phyloP scores from a whole-genome alignment of 2,329 filamentous ascomycete species.

The Diaporthe sp. region DNA sequence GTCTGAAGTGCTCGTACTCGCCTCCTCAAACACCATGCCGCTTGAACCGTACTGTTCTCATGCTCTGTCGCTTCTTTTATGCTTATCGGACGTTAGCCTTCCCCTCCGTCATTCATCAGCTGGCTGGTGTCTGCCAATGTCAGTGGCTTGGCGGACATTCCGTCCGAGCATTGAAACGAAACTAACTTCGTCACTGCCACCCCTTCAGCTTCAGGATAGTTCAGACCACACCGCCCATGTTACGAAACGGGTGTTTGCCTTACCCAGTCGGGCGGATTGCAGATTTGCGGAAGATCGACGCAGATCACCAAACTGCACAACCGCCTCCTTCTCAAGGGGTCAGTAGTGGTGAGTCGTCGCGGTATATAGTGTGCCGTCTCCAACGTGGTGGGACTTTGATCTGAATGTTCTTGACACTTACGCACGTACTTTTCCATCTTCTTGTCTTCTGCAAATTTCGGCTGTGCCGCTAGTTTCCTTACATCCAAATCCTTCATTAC shows the following conservation, averaged over 20 bases:
- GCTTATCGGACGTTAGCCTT: constrained; percentile 28
- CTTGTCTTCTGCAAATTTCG: constrained; percentile 7
- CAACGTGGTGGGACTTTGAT: neutral
- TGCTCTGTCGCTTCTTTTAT: neutral
- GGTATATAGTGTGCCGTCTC: neutral
- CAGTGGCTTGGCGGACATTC: constrained; percentile 32
- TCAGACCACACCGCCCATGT: constrained; percentile 31
- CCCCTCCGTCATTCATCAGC: constrained; percentile 23
- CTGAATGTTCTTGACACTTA: neutral
- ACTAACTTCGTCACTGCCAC: constrained; percentile 28
- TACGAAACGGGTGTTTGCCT: constrained; percentile 24
- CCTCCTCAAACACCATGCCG: constrained; percentile 20
- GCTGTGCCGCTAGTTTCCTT: constrained; percentile 21
- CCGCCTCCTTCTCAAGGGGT: neutral
- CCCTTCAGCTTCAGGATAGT: constrained; percentile 30
- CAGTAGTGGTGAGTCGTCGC: neutral
- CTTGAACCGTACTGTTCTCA: constrained; percentile 14
- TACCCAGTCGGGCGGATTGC: constrained; percentile 17
- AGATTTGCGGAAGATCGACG: constrained; percentile 10
- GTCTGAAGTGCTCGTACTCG: constrained; percentile 25
- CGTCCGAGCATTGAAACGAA: constrained; percentile 34
- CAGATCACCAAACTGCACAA: neutral
- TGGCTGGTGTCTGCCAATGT: constrained; percentile 32
- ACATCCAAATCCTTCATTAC: neutral
- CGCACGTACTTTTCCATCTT: neutral